A percentile compares a stretch with the other conserved stretches of the same genome.
These are phyloP conservation scores for Hansenula anomala DNA, from an alignment of 1,139 yeast species.

Conservation along the genomic window DNA sequence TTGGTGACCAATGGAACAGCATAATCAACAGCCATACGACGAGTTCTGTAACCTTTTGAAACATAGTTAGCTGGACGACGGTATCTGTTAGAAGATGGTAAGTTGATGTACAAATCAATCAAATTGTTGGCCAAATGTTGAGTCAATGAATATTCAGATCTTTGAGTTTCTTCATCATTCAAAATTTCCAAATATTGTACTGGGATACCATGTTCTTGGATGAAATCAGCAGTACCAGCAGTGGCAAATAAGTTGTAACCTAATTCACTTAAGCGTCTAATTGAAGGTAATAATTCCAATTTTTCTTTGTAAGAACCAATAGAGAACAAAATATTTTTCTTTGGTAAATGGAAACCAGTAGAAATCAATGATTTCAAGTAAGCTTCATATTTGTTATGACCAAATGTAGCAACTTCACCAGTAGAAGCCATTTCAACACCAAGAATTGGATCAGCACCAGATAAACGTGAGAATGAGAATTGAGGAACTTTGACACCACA, in stretches of 20 bases:
- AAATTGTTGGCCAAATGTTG: conserved; percentile 95
- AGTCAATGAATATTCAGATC: conserved; percentile 90
- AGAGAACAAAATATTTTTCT: conserved; percentile 89
- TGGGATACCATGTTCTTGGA: conserved; percentile 90
- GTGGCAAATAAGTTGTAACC: conserved; percentile 95
- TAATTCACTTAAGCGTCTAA: conserved; percentile 71
- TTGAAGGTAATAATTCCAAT: conserved; percentile 86
- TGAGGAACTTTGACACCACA: conserved; percentile 98
- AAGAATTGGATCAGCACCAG: conserved; percentile 97
- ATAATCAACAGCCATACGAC: conserved; percentile 99
- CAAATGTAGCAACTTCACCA: conserved; percentile 98
- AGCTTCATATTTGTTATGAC: conserved; percentile 94
- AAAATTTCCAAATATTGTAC: conserved; percentile 93
- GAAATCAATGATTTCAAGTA: conserved; percentile 91
- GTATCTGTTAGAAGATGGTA: conserved; percentile 95
- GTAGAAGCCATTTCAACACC: conserved; percentile 99
- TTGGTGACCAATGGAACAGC: conserved; percentile 97
- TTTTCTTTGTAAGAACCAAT: conserved; percentile 98
- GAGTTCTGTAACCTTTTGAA: conserved; percentile 95
- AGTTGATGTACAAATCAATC: conserved; percentile 92
- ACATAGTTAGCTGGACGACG: conserved; percentile 98
- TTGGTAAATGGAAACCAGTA: conserved; percentile 92
- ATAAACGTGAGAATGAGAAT: conserved; percentile 93
- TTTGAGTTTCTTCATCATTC: conserved; percentile 67
- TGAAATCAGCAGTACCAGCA: conserved; percentile 98